Evolutionary conservation across 306 rosid species (phyloP), one percentile per base, ranked within the genome.

Genomic region (Ammopiptanthus mongolicus): DNA sequence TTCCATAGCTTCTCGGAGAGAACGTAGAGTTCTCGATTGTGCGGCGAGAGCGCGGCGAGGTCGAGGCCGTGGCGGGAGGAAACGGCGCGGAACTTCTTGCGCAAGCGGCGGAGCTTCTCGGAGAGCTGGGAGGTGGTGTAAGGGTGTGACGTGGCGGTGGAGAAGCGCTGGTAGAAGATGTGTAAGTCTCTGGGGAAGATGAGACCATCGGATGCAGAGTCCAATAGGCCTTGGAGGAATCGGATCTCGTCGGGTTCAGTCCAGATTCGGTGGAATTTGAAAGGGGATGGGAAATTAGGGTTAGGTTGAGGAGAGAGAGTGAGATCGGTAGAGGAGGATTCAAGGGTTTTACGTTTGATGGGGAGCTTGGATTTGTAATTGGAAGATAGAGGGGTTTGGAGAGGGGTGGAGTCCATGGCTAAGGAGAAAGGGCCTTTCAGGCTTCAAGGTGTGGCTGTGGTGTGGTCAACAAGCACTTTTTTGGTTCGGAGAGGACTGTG

Each of bases 261-360:
- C 85, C 85, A 82, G 12, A 82, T 65, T n/a, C 82, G 71, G 75
- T 71, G 82, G 82, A 77, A 82, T 50, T 82, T 82, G 74, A 64
- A 57, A 19, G 76, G 85, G 18, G 75, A 28, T 9, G 18, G 21
- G 18, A 13, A 42, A 50, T 58, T 23, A 23, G 61, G 70, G 22
- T 65, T 57, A 17, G 64, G 58, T 11, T 15, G 18, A 3, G 50
- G 50, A 44, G 50, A 13, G 50, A 14, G 55, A 56, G 28, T 15
- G 14, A 42, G 66, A 6, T 3, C 18, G 1, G 29, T 7, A 4
- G 55, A 19, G 7, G 70, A 60, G 48, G 37, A 2, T 5, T 37
- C 33, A 0, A 39, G 50, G 76, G 50, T 55, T 66, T 77, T 77
- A 62, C 85, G 82, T 77, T 82, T 82, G 60, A 82, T 47, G 55